Evolutionary conservation across 164 flowering plant genomes (phyloP), one percentile per base, ranked within the genome.

Genomic region (Houttuynia cordata): DNA sequence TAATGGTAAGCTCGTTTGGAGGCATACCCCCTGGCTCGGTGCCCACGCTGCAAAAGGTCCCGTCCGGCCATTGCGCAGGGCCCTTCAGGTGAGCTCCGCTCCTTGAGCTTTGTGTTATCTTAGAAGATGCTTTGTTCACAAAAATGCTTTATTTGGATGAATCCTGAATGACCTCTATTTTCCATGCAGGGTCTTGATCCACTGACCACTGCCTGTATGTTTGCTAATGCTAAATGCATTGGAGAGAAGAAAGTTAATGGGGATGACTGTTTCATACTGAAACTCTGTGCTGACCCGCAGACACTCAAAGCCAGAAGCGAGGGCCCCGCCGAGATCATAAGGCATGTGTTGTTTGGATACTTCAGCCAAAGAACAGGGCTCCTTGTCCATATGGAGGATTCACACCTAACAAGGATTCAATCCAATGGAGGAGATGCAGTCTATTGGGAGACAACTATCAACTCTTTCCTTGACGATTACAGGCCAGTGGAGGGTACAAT

Each of bases 361-460:
- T 84, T 85, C 71, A 83, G 87, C 69, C 87, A 83, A 61, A 81
- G 76, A 60, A 81, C 88, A 0, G 91, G 91, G 22, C 86, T 85
- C 60, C 81, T 85, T 19, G 79, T 81, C 55, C 81, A 81, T 51
- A 68, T 85, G 70, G 91, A 85, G 69, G 91, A 85, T 66, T 85
- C 91, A 4, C 91, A 85, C 67, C 70, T 85, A 55, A 80, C 84
- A 53, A 78, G 91, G n/a, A 85, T 85, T 58, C 86, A 85, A 60
- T 70, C 83, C 24, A 69, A 66, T 60, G 84, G 88, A 4, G 87
- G 86, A 4, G 86, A 85, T 68, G 84, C 86, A 0, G 81, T 82
- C 34, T 86, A 81, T 67, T 86, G 93, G 89, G 93, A 86, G 55
- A 86, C 92, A n/a, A 86, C 93, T 22, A 86, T 86, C 60, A 82